Evolutionary conservation across 2,329 filamentous ascomycete genomes (phyloP).

Genomic region (Talaromyces amestolkiae): DNA sequence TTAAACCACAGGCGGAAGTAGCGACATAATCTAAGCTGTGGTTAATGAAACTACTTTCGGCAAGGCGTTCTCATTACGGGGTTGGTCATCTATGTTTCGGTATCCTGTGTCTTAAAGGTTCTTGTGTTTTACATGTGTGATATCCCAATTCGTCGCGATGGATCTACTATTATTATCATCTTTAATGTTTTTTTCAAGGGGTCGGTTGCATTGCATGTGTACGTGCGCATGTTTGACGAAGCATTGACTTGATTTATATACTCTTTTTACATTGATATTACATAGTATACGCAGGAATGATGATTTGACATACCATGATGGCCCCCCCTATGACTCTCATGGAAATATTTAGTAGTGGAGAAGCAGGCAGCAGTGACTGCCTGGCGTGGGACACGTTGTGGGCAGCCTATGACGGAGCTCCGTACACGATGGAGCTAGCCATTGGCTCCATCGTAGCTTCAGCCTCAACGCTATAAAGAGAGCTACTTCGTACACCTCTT

Average conservation of each 20-base stretch:
- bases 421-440: neutral
- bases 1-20: neutral
- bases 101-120: neutral
- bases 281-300: neutral
- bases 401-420: neutral
- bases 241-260: neutral
- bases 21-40: neutral
- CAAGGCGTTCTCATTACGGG: slow-evolving; percentile 4
- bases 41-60: neutral
- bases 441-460: neutral
- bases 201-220: neutral
- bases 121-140: slow-evolving; percentile 2
- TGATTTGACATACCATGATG: neutral
- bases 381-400: neutral
- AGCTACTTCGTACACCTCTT: neutral
- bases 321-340: too few relatives aligned
- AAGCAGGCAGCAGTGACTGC: slow-evolving; percentile 10
- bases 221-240: neutral
- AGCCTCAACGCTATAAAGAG: slow-evolving; percentile 9
- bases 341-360: neutral
- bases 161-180: neutral
- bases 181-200: neutral
- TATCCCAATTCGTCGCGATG: slow-evolving; percentile 6
- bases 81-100: slow-evolving; percentile 1
- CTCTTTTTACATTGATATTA: neutral